Base-by-base conservation (phyloP, 2,329 filamentous ascomycete species). In the Xylariaceae sp. region DNA sequence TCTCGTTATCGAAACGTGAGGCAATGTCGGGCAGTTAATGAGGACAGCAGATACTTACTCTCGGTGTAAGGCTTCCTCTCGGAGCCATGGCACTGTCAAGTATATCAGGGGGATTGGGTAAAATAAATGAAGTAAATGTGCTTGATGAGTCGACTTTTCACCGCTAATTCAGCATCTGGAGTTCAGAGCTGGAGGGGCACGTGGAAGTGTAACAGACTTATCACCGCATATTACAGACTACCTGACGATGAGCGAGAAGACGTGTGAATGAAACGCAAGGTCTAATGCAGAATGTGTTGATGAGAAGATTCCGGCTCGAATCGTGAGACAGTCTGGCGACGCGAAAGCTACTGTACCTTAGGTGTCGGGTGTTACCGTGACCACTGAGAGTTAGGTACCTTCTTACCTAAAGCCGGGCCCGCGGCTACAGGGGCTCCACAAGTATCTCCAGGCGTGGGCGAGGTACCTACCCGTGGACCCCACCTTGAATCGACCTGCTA, bases 41-140 rank as follows among this genome's bases (percentile, higher is more conserved):
- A 3, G 22, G 22, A 7, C 7, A 28, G 22, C 22, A 18, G 11
- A 9, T 17, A 50, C 53, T 36, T 54, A 56, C 56, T 31, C 53
- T 42, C 4, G 56, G 56, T 5, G 50, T 58, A 33, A 58, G 39
- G 36, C 31, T 58, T 41, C 55, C 56, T 50, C 44, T 56, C 2
- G 56, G 56, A 2, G 56, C 53, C 56, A 58, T 58, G 2, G 50
- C 46, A 47, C 28, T 13, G n/a, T 14, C 5, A n/a, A 17, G 17
- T 10, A 9, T 7, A 31, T 22, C 3, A 16, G 18, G 34, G 14
- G 34, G 10, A 5, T 5, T 5, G 9, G 13, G 4, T 16, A 38
- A 9, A 38, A 14, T 38, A 38, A 14, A 13, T 14, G 34, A 38
- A 38, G 34, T 10, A 38, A 38, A 38, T 13, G 34, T 9, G 34